Conservation (phyloP, 352 stramenopile genomes). For the Globisporangium spinosum region DNA sequence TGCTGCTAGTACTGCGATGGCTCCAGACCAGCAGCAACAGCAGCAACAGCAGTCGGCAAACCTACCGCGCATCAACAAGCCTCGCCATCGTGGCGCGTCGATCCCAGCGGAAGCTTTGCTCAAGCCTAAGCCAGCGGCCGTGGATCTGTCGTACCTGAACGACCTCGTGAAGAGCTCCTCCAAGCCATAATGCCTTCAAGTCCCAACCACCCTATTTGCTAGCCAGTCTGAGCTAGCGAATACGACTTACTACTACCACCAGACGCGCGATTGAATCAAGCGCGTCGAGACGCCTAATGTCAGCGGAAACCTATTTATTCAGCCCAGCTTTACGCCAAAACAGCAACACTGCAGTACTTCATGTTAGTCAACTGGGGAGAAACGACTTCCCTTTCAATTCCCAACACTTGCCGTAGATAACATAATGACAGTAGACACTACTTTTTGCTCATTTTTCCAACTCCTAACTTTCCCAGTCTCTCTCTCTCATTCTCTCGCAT, state of each 20-base stretch:
- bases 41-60: constrained; percentile 15
- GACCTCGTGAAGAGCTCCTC: constrained; percentile 27
- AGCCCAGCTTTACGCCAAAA: background rate
- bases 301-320: background rate
- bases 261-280: background rate
- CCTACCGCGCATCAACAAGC: constrained; percentile 18
- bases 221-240: background rate
- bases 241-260: background rate
- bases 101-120: constrained; percentile 14
- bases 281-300: background rate
- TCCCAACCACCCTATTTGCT: background rate
- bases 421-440: background rate
- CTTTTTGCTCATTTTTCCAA: background rate
- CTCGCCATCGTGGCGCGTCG: constrained; percentile 10
- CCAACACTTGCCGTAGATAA: background rate
- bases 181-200: background rate
- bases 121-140: constrained; percentile 24
- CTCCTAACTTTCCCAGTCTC: background rate
- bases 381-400: background rate
- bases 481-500: too few relatives aligned
- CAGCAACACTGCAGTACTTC: too few relatives aligned
- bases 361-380: background rate
- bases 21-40: constrained; percentile 7
- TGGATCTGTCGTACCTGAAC: constrained; percentile 50
- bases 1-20: constrained; percentile 4